These are phyloP conservation scores for Botryotinia narcissicola DNA, from an alignment of 2,329 filamentous ascomycete species.

Conservation along the genomic window DNA sequence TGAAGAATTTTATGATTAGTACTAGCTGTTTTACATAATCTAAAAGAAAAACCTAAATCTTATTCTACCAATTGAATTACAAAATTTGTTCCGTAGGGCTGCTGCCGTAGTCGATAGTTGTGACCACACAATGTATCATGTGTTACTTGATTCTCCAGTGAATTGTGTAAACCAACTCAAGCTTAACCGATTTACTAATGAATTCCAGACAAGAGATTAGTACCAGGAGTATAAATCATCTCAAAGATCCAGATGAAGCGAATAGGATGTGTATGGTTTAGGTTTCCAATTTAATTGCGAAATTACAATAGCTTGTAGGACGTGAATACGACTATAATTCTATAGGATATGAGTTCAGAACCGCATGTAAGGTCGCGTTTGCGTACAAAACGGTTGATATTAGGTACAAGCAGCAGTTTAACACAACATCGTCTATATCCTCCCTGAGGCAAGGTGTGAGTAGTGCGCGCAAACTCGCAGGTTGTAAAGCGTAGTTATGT, in stretches of 20 bases:
- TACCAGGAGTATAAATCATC: not conserved
- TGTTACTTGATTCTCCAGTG: not conserved
- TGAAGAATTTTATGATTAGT: not conserved
- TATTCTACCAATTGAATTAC: not conserved
- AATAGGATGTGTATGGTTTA: not conserved
- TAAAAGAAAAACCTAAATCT: not conserved
- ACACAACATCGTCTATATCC: not conserved
- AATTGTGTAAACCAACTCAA: not conserved
- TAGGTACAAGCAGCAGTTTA: not conserved
- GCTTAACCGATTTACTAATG: not conserved
- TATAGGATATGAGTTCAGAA: not conserved
- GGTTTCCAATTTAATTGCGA: not conserved
- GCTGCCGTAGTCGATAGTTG: not conserved
- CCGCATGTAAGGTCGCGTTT: fast-evolving
- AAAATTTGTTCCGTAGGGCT: not conserved
- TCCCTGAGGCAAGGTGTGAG: not conserved
- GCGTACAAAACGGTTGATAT: fast-evolving
- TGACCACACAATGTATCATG: not conserved
- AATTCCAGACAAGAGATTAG: not conserved
- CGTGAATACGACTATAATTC: not conserved
- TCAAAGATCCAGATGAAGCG: not conserved
- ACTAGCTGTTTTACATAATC: not conserved
- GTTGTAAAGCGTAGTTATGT: not conserved
- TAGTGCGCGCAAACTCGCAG: not conserved
- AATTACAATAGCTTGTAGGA: not conserved